These are phyloP conservation scores for Wallacemonas sp. DNA, from an alignment of 208 protist species.

Conservation along the genomic window DNA sequence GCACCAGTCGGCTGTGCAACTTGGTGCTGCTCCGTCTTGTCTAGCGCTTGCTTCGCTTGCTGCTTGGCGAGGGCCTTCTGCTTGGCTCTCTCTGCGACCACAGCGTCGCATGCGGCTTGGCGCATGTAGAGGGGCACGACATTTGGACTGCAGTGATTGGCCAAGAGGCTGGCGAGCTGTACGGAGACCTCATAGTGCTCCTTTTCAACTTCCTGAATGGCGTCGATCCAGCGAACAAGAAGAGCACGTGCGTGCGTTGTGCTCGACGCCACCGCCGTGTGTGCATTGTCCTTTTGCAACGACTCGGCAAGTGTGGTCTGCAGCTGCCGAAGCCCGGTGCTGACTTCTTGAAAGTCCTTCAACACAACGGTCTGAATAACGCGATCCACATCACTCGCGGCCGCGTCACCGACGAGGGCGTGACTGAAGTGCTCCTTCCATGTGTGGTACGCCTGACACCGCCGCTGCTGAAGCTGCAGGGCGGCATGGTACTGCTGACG, in stretches of 20 bases:
- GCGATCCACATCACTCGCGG: constrained; percentile 35
- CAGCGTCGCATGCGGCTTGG: neutral
- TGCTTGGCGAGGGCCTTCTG: neutral
- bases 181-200: constrained; percentile 60
- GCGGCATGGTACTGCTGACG: constrained; percentile 11
- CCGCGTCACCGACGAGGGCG: constrained; percentile 45
- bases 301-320: constrained; percentile 23
- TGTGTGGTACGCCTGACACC: constrained; percentile 59
- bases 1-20: neutral
- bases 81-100: neutral
- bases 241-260: constrained; percentile 1
- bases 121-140: neutral
- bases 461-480: constrained; percentile 54
- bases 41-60: neutral
- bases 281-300: neutral
- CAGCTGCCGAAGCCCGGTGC: constrained; percentile 44
- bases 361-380: constrained; percentile 44
- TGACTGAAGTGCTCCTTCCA: constrained; percentile 56
- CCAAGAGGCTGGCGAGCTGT: constrained; percentile 26
- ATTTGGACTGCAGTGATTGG: constrained; percentile 27
- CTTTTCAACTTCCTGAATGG: constrained; percentile 48
- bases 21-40: neutral
- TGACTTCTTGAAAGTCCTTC: constrained; percentile 57
- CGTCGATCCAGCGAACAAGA: constrained; percentile 56
- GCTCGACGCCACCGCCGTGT: neutral